phyloP scores from a whole-genome alignment of 371 early-diverging fungal genomes.

The Lichtheimia ramosa region DNA sequence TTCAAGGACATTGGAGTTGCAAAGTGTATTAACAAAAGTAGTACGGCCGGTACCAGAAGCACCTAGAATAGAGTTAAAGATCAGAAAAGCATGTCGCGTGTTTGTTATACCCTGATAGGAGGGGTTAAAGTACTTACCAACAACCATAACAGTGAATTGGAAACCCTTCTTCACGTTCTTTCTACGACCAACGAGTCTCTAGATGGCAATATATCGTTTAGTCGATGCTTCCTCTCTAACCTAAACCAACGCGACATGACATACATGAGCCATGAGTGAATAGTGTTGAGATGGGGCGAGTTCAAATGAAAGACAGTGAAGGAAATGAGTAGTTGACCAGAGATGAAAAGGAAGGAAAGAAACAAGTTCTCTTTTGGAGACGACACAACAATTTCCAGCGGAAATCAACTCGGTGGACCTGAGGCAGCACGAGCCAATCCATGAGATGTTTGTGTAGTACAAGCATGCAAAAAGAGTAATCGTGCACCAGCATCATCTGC shows the following conservation, averaged over 20 bases:
- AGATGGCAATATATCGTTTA: neutral
- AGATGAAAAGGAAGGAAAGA: constrained; percentile 11
- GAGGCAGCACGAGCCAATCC: constrained; percentile 9
- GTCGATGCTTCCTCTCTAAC: neutral
- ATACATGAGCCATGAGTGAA: constrained; percentile 16
- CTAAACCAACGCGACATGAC: neutral
- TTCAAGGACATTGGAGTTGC: constrained; percentile 70
- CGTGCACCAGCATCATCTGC: too few species aligned
- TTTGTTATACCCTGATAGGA: neutral
- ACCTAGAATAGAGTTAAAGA: constrained; percentile 44
- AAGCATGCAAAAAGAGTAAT: neutral
- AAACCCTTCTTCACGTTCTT: constrained; percentile 96
- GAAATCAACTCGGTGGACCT: too few species aligned
- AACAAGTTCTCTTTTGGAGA: constrained; percentile 1
- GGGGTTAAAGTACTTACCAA: constrained; percentile 63
- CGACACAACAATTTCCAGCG: too few species aligned
- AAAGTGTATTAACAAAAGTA: constrained; percentile 98
- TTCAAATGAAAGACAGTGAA: neutral
- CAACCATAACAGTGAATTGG: constrained; percentile 95
- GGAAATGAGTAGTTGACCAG: constrained; percentile 2
- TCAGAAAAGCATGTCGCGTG: neutral
- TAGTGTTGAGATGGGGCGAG: neutral
- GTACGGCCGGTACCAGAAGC: constrained; percentile 96
- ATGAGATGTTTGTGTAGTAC: constrained; percentile 3
- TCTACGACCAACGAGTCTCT: constrained; percentile 74